These are phyloP conservation scores for Globisporangium cederbergense DNA, from an alignment of 352 stramenopile genomes.

Conservation along the genomic window DNA sequence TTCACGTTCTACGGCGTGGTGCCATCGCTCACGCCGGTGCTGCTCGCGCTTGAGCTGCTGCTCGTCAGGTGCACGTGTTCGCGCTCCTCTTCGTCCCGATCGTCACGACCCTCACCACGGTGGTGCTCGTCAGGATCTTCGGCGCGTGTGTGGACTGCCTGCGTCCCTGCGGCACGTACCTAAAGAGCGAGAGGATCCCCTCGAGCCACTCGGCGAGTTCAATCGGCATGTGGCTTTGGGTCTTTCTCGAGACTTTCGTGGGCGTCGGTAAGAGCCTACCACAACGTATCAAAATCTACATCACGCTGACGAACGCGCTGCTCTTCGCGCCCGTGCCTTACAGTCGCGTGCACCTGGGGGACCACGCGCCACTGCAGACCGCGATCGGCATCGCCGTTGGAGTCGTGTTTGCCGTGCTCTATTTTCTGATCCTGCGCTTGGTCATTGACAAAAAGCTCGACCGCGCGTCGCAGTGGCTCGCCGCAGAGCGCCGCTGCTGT, in stretches of 20 bases:
- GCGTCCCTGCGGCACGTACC: constrained; percentile 45
- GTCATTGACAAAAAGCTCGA: constrained; percentile 22
- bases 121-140: constrained; percentile 34
- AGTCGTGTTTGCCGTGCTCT: constrained; percentile 34
- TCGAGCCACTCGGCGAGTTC: constrained; percentile 53
- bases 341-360: constrained; percentile 55
- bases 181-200: constrained; percentile 45
- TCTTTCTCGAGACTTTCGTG: constrained; percentile 40
- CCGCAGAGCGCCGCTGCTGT: neutral
- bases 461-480: constrained; percentile 7
- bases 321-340: constrained; percentile 52
- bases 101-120: constrained; percentile 35
- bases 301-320: constrained; percentile 16
- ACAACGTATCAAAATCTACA: constrained; percentile 13
- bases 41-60: constrained; percentile 38
- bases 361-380: constrained; percentile 53
- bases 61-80: constrained; percentile 39
- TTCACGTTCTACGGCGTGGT: constrained; percentile 50
- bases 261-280: constrained; percentile 29
- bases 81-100: constrained; percentile 50
- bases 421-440: constrained; percentile 46
- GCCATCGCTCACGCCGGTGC: constrained; percentile 44
- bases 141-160: constrained; percentile 44
- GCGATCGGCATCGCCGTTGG: constrained; percentile 35
- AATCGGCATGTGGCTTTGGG: constrained; percentile 46